These are phyloP conservation scores for Endotrypanum monterogeii DNA, from an alignment of 208 protist genomes.

Conservation along the genomic window DNA sequence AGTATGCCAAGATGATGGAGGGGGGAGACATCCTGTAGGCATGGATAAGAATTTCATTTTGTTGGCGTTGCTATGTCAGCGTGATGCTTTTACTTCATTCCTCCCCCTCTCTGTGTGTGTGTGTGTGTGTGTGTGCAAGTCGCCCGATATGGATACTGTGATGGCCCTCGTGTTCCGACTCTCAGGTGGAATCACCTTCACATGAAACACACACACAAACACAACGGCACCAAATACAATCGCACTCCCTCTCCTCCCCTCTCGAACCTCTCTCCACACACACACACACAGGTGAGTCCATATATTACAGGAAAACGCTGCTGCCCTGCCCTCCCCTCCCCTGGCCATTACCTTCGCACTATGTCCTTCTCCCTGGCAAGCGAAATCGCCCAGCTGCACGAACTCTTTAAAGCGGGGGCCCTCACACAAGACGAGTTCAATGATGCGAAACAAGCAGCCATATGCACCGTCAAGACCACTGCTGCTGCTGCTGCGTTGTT, in stretches of 20 bases:
- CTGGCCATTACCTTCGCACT: no score
- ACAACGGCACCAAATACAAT: no score
- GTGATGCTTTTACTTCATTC: no score
- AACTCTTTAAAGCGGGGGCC: constrained; percentile 51
- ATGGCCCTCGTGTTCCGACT: not conserved
- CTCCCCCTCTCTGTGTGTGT: not conserved
- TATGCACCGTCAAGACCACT: constrained; percentile 24
- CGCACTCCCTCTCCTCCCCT: no score
- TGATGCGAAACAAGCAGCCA: constrained; percentile 48
- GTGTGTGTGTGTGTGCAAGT: no score
- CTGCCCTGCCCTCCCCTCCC: not conserved
- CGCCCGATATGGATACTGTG: no score
- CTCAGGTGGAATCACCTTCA: no score
- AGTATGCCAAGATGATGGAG: not conserved
- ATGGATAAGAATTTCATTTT: no score
- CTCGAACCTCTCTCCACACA: no score
- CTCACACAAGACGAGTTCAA: constrained; percentile 69
- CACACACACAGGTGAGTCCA: constrained; percentile 6
- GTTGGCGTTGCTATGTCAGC: no score
- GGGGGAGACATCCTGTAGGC: not conserved
- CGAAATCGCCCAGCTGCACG: constrained; percentile 56
- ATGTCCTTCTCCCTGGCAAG: constrained; percentile 47
- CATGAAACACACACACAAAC: no score
- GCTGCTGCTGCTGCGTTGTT: not conserved
- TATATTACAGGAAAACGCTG: not conserved